Percentiles rank a stretch among this genome's conserved stretches.
These are phyloP conservation scores for Fraxinus dipetala DNA, from an alignment of 305 asterid species.

Conservation along the genomic window DNA sequence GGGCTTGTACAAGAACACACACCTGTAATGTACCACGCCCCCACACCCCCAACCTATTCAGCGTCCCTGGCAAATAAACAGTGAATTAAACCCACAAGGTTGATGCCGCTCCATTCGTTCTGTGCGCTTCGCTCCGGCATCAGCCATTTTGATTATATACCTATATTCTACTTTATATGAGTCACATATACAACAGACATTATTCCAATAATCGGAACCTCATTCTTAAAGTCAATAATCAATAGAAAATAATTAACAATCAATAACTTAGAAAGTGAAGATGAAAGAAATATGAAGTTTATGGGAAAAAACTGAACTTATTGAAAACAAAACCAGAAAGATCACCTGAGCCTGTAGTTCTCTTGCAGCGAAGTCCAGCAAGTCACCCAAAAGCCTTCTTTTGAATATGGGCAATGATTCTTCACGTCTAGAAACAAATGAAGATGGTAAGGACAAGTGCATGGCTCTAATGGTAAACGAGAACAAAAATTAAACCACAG, in stretches of 20 bases:
- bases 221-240: background rate
- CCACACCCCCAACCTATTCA: too few relatives aligned
- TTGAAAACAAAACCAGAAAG: slow-evolving; percentile 20
- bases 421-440: slow-evolving; percentile 63
- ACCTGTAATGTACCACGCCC: too few relatives aligned
- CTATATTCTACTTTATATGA: too few relatives aligned
- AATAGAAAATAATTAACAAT: background rate
- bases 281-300: slow-evolving; percentile 20
- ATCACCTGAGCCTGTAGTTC: slow-evolving; percentile 93
- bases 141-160: too few relatives aligned
- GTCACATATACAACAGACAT: background rate
- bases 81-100: too few relatives aligned
- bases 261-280: slow-evolving; percentile 7
- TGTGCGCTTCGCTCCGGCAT: too few relatives aligned
- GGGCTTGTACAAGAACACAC: too few relatives aligned
- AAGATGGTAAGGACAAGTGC: background rate
- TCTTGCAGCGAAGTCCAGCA: slow-evolving; percentile 94
- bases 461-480: background rate
- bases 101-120: too few relatives aligned
- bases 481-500: background rate
- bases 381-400: slow-evolving; percentile 89
- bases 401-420: slow-evolving; percentile 91
- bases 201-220: background rate
- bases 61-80: too few relatives aligned
- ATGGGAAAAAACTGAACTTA: background rate